phyloP scores from a whole-genome alignment of 495 filamentous ascomycete genomes.

The Cladorrhinum samala region DNA sequence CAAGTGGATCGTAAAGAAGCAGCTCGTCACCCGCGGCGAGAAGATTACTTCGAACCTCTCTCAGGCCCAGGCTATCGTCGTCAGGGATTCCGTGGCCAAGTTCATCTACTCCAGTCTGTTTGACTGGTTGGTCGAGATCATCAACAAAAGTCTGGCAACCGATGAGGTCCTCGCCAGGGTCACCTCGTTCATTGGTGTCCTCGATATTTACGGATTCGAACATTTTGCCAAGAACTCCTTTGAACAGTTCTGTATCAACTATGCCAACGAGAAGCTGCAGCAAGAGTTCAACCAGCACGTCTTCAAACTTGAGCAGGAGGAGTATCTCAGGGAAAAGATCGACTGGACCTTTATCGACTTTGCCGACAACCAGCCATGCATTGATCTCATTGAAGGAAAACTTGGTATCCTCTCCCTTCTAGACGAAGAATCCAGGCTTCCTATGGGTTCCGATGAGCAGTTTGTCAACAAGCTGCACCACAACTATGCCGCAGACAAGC shows the following conservation, averaged over 20 bases:
- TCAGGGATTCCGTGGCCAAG: constrained; percentile 96
- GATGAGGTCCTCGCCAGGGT: constrained; percentile 79
- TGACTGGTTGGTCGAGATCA: constrained; percentile 96
- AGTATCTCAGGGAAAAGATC: constrained; percentile 94
- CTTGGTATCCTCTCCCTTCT: constrained; percentile 86
- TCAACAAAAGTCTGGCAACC: constrained; percentile 84
- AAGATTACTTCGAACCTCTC: constrained; percentile 96
- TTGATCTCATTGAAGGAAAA: constrained; percentile 96
- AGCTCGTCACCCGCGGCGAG: constrained; percentile 91
- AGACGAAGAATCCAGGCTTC: constrained; percentile 92
- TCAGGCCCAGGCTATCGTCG: constrained; percentile 88
- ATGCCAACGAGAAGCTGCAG: constrained; percentile 98
- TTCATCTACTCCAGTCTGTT: constrained; percentile 98
- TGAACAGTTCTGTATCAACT: constrained; percentile 99
- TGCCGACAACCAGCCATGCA: constrained; percentile 99
- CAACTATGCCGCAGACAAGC: constrained; percentile 84
- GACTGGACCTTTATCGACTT: constrained; percentile 99
- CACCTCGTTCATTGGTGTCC: constrained; percentile 92
- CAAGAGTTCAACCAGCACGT: constrained; percentile 99
- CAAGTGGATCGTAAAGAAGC: constrained; percentile 99
- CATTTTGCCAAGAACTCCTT: constrained; percentile 99
- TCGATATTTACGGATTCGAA: constrained; percentile 99
- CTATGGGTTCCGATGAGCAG: constrained; percentile 95
- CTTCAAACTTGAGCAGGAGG: constrained; percentile 99
- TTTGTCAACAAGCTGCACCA: constrained; percentile 97